Evolutionary conservation across 176 grass and related monocot species (phyloP), one percentile per base, ranked within the genome.

Genomic region (Juncus inflexus): DNA sequence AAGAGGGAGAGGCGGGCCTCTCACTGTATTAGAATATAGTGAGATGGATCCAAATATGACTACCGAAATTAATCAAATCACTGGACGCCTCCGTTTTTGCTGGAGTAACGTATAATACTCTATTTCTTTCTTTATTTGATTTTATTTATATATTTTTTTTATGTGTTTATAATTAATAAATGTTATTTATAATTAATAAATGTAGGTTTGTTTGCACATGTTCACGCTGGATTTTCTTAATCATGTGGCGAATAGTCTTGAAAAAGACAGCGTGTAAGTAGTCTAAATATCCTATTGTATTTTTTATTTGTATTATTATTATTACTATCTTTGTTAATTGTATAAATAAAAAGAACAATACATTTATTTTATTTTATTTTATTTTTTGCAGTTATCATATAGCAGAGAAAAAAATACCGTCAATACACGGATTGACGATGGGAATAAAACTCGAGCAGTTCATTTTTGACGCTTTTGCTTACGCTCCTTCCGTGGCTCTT

Each of bases 371-470:
- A 47, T 45, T 45, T 45, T 45, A n/a, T 47, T 40, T n/a, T 47
- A 5, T 16, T 77, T 13, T 80, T 35, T 7, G 14, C 84, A 90
- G 83, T 68, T 96, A 90, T 64, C 91, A 96, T 78, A 74, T 96
- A 59, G 87, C 84, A 1, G 76, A 96, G 57, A 96, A 90, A 80
- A 90, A 78, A 68, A 91, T 96, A 63, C 82, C 84, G 65, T 96
- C 87, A 66, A 80, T 96, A 65, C 87, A 96, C 74, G 91, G 91
- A 6, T 60, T 43, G 37, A 90, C 87, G 9, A 45, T 52, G 53
- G 87, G 91, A 42, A 80, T 96, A 62, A 96, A 96, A 62, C 87
- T 96, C 62, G 92, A 96, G 69, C 92, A 86, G 58, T 97, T 91
- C 60, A 84, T 97, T 74, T 91, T 97, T 35, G 82, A 97, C 9